phyloP scores from a whole-genome alignment of 2,329 filamentous ascomycete genomes.

The Hawksworthiomyces lignivorus region DNA sequence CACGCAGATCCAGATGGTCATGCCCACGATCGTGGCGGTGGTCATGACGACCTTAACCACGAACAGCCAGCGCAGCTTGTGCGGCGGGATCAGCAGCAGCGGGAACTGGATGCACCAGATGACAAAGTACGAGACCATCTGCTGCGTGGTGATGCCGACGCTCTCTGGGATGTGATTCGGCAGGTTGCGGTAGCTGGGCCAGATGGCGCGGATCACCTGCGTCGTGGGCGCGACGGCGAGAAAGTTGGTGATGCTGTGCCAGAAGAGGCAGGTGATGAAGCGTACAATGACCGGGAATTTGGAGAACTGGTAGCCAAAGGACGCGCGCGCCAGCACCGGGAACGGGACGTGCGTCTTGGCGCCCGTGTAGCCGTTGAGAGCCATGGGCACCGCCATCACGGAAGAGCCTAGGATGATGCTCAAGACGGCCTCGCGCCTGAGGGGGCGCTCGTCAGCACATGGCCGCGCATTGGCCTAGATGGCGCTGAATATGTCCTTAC shows the following conservation, averaged over 20 bases:
- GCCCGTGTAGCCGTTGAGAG: slow-evolving; percentile 37
- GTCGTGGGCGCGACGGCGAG: slow-evolving; percentile 25
- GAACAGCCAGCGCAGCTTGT: slow-evolving; percentile 39
- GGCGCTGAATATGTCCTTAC: slow-evolving; percentile 19
- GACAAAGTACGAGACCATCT: slow-evolving; percentile 43
- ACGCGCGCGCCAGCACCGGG: slow-evolving; percentile 22
- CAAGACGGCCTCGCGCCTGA: slow-evolving; percentile 35
- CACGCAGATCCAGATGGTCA: slow-evolving; percentile 18
- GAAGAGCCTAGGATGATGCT: slow-evolving; percentile 47
- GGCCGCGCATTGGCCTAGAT: no score
- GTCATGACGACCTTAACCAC: slow-evolving; percentile 25
- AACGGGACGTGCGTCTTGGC: slow-evolving; percentile 38
- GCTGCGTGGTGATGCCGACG: slow-evolving; percentile 41
- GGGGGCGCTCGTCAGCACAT: no score
- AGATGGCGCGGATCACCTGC: slow-evolving; percentile 28
- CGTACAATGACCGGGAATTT: slow-evolving; percentile 23
- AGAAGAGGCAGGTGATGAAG: slow-evolving; percentile 25
- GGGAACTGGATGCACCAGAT: slow-evolving; percentile 44
- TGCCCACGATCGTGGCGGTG: not conserved
- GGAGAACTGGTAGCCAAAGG: slow-evolving; percentile 25
- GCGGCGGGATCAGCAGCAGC: slow-evolving; percentile 42
- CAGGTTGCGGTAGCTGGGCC: slow-evolving; percentile 33
- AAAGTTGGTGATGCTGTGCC: slow-evolving; percentile 26
- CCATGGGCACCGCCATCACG: slow-evolving; percentile 46
- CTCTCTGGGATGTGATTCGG: slow-evolving; percentile 31